Conservation (phyloP, 495 filamentous ascomycete species). For the Glarea lozoyensis region DNA sequence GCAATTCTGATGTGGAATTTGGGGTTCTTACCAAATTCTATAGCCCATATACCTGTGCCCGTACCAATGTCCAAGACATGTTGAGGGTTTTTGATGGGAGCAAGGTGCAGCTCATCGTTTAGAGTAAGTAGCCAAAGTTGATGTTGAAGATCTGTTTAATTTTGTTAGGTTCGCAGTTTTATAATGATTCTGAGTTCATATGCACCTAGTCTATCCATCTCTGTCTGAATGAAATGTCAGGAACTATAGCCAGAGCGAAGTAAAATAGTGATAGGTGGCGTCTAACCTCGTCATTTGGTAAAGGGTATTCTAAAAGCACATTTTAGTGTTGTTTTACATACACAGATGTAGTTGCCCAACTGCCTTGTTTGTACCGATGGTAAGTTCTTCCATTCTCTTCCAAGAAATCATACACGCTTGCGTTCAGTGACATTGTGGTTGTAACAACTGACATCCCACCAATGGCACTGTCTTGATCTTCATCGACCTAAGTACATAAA, state of each 20-base stretch:
- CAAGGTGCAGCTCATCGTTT: constrained; percentile 31
- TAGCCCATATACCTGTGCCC: constrained; percentile 7
- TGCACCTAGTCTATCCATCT: constrained; percentile 7
- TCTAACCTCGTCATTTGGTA: constrained; percentile 29
- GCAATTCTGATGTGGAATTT: background rate
- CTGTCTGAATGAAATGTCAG: constrained; percentile 2
- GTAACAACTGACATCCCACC: background rate
- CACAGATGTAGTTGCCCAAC: constrained; percentile 15
- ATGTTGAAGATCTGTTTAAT: constrained; percentile 38
- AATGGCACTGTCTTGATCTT: constrained; percentile 3
- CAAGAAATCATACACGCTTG: constrained; percentile 22
- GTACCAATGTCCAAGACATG: constrained; percentile 7
- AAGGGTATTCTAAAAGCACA: constrained; percentile 23
- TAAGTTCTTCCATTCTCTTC: constrained; percentile 25
- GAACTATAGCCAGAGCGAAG: background rate
- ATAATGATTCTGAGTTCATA: background rate
- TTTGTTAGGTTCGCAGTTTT: background rate
- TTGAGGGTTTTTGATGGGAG: constrained; percentile 26
- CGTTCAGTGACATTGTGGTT: background rate
- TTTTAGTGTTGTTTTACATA: background rate
- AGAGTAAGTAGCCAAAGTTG: constrained; percentile 31
- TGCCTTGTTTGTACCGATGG: constrained; percentile 28
- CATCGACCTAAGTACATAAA: too few species aligned
- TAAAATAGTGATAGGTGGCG: too few species aligned
- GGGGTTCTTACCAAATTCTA: constrained; percentile 2